Evolutionary conservation across 441 rosid species (phyloP), one percentile per base, ranked within the genome.

Genomic region (Euphorbia celastroides): DNA sequence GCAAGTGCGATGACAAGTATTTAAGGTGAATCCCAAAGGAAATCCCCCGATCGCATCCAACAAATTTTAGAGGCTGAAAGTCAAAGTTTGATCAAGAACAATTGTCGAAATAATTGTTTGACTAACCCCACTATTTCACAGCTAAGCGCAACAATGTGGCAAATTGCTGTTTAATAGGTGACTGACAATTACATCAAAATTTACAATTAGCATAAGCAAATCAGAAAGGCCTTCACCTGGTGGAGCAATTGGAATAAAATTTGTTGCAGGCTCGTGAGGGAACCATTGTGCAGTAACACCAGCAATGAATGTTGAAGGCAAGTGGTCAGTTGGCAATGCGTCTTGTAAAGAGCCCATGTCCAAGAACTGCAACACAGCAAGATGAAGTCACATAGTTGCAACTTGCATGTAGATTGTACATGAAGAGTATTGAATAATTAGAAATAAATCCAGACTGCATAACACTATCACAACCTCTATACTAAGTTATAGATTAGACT

Each of bases 311-410:
- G 74, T 31, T 38, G 92, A 62, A 19, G 86, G 75, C 60, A 83
- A 51, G 62, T 83, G 81, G 48, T 77, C 71, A 75, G 77, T 78
- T 2, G 97, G 99, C 65, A 93, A 79, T 34, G 86, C 79, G 60
- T 83, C 78, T 72, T 89, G 93, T 67, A 91, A 70, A 31, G 95
- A 83, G 76, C 88, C 72, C 92, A 87, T 82, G 79, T 86, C 92
- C 84, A 91, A 46, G 83, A 89, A 89, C 97, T 93, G 89, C 71
- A 69, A 76, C 44, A 74, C n/a, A 31, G 56, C 48, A 23, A 62
- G 32, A 72, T 9, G 36, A 68, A 68, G 60, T 57, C 27, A 57
- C 32, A 66, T 26, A 27, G 2, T 50, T 32, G 54, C 19, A 44
- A 36, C 7, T 36, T 7, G 42, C n/a, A n/a, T n/a, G 12, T 36